phyloP scores from a whole-genome alignment of 2,329 filamentous ascomycete genomes.

The Beauveria scarabaeidicola region DNA sequence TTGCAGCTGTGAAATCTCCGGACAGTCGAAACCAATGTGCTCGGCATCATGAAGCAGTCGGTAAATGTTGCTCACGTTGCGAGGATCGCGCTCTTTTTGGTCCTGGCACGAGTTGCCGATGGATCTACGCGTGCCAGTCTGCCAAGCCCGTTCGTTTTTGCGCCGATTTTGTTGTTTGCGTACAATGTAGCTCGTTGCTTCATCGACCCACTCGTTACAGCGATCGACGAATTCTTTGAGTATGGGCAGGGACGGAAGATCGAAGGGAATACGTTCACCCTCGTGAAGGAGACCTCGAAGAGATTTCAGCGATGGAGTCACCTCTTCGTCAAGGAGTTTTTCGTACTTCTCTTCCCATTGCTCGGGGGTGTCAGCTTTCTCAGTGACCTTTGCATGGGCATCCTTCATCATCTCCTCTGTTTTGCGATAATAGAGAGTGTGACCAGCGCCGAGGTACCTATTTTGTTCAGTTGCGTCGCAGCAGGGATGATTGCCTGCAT shows the following conservation, averaged over 20 bases:
- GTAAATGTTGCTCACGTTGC: constrained; percentile 82
- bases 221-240: constrained; percentile 86
- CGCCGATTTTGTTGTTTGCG: constrained; percentile 96
- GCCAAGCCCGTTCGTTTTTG: constrained; percentile 85
- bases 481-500: constrained; percentile 73
- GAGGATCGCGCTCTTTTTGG: constrained; percentile 74
- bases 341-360: constrained; percentile 87
- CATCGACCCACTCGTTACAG: constrained; percentile 96
- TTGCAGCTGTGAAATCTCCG: constrained; percentile 76
- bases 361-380: constrained; percentile 80
- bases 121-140: constrained; percentile 63
- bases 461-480: constrained; percentile 61
- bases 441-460: constrained; percentile 60
- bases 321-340: constrained; percentile 72
- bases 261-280: constrained; percentile 92
- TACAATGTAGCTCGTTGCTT: constrained; percentile 91
- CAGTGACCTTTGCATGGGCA: constrained; percentile 66
- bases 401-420: constrained; percentile 60
- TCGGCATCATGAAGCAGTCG: constrained; percentile 77
- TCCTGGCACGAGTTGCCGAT: constrained; percentile 50
- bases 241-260: constrained; percentile 71
- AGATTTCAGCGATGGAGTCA: constrained; percentile 76
- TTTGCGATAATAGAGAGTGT: constrained; percentile 70
- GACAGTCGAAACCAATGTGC: constrained; percentile 83
- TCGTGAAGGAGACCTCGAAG: constrained; percentile 79